Percentiles rank a stretch among this genome's conserved stretches.
Conservation (phyloP, 331 rosid genomes). For the Dryas integrifolia region DNA sequence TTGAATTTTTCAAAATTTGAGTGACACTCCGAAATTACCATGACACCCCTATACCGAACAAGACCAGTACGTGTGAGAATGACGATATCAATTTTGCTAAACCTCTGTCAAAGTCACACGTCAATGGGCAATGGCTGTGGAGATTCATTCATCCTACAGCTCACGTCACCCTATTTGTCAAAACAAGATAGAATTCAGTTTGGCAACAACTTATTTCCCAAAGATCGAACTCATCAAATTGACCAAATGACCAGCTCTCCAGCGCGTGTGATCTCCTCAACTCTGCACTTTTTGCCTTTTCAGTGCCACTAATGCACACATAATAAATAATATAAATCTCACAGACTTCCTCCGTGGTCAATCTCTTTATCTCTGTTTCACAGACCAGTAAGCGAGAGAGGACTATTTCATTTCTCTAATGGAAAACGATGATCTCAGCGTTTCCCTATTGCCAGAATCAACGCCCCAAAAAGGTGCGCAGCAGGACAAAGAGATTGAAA, state of each 20-base stretch:
- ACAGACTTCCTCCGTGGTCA: no score
- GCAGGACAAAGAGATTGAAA: not conserved
- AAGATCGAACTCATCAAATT: not conserved
- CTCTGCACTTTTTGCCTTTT: no score
- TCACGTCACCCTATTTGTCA: not conserved
- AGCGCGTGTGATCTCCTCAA: no score
- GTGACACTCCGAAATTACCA: no score
- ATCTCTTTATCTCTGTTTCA: no score
- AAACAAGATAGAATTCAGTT: not conserved
- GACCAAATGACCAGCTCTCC: no score
- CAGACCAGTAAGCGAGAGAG: no score
- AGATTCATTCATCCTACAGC: not conserved
- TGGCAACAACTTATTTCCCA: not conserved
- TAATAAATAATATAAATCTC: no score
- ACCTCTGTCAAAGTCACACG: not conserved
- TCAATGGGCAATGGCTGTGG: not conserved
- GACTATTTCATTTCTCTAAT: not conserved
- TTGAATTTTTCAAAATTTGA: no score
- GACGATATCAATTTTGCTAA: not conserved
- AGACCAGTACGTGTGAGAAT: not conserved
- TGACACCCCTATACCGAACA: no score
- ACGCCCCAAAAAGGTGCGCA: not conserved
- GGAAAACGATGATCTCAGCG: slow-evolving; percentile 24
- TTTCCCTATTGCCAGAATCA: slow-evolving; percentile 33
- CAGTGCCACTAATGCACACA: no score